A percentile compares a stretch with the other conserved stretches of the same genome.
Evolutionary conservation across 495 filamentous ascomycete species (phyloP).

Genomic region (Oidiodendron maius): DNA sequence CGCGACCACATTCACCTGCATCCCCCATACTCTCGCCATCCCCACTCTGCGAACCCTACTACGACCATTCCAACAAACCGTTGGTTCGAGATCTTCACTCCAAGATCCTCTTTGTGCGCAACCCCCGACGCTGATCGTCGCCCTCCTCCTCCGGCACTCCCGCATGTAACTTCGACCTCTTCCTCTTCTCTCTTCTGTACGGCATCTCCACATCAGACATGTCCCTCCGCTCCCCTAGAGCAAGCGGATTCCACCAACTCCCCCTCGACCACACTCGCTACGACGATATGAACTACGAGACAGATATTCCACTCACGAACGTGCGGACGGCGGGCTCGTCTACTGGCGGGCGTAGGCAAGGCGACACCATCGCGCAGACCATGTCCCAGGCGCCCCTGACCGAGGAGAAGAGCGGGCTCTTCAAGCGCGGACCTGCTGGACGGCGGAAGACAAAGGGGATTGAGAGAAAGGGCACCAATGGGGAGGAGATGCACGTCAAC

Average conservation of each 20-base stretch:
- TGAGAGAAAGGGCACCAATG: conserved; percentile 29
- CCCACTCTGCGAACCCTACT: too few species aligned
- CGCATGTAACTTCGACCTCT: too few species aligned
- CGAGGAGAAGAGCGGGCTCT: conserved; percentile 48
- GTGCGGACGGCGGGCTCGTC: conserved; percentile 42
- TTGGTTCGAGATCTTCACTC: too few species aligned
- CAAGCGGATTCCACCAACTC: conserved; percentile 15
- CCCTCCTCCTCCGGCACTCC: too few species aligned
- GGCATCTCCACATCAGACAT: background rate
- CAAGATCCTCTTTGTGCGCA: too few species aligned
- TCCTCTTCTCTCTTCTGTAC: too few species aligned
- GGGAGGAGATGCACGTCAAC: conserved; percentile 62
- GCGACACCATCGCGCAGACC: conserved; percentile 24
- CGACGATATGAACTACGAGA: conserved; percentile 16
- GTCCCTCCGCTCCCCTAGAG: background rate
- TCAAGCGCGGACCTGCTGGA: conserved; percentile 44
- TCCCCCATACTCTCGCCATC: too few species aligned
- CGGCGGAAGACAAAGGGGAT: conserved; percentile 43
- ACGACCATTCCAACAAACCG: too few species aligned
- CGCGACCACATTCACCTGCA: too few species aligned
- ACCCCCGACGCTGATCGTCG: too few species aligned
- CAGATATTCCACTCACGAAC: conserved; percentile 44
- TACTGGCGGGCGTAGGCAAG: conserved; percentile 44
- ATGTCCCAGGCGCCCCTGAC: conserved; percentile 18
- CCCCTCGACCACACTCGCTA: conserved; percentile 5